phyloP scores from a whole-genome alignment of 768 basidiomycete species.

The Neoboletus brunneissimus region DNA sequence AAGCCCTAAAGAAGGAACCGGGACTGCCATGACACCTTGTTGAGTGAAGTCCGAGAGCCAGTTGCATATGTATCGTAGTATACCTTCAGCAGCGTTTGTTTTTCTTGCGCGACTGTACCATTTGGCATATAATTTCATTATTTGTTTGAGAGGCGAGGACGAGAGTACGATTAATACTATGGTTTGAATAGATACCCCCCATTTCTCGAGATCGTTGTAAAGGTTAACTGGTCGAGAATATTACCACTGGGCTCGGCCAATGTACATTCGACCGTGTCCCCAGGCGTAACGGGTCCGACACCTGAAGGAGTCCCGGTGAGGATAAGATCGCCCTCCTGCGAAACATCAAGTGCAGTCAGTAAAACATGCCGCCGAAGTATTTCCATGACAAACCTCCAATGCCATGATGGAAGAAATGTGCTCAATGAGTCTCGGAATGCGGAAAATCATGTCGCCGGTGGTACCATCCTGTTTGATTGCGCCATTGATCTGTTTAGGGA shows the following conservation, averaged over 20 bases:
- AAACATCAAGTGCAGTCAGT: neutral
- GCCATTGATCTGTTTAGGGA: slow-evolving; percentile 68
- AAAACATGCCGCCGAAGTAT: neutral
- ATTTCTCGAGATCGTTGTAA: slow-evolving; percentile 60
- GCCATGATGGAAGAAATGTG: slow-evolving; percentile 97
- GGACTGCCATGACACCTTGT: neutral
- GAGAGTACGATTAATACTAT: slow-evolving; percentile 13
- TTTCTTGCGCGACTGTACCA: slow-evolving; percentile 11
- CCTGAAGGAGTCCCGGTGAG: slow-evolving; percentile 92
- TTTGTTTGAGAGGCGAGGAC: neutral
- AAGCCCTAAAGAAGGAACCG: slow-evolving; percentile 1
- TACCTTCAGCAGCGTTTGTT: slow-evolving; percentile 12
- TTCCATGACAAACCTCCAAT: slow-evolving; percentile 62
- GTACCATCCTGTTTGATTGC: slow-evolving; percentile 78
- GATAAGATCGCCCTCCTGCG: slow-evolving; percentile 86
- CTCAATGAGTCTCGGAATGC: slow-evolving; percentile 81
- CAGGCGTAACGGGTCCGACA: slow-evolving; percentile 73
- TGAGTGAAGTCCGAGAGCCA: neutral
- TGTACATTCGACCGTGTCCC: slow-evolving; percentile 76
- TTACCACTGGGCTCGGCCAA: slow-evolving; percentile 55
- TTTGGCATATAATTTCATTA: slow-evolving; percentile 13
- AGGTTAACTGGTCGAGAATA: slow-evolving; percentile 59
- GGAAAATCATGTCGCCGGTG: slow-evolving; percentile 90
- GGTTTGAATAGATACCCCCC: slow-evolving; percentile 63
- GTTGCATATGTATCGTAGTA: slow-evolving; percentile 15